Evolutionary conservation across 2,329 filamentous ascomycete species (phyloP).

Genomic region (Malbranchea cinnamomea): DNA sequence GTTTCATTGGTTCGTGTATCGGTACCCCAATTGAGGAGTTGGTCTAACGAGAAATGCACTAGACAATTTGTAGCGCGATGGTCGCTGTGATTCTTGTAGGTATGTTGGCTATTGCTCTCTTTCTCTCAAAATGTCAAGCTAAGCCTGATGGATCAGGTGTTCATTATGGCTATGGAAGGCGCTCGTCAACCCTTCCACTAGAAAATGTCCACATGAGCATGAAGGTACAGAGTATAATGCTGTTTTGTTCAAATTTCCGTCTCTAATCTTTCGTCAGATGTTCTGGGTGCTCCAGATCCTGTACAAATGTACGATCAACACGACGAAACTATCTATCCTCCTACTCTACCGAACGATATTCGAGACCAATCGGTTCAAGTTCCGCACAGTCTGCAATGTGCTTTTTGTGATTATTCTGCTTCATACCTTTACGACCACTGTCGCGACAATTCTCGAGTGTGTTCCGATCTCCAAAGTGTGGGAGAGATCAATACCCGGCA

Average conservation of each 20-base stretch:
- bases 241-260: conserved; percentile 1
- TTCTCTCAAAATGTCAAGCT: background rate
- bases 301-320: conserved; percentile 40
- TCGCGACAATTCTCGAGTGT: conserved; percentile 37
- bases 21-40: background rate
- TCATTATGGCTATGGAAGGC: conserved; percentile 17
- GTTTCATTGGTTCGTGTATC: conserved; percentile 13
- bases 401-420: conserved; percentile 29
- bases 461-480: conserved; percentile 33
- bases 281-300: conserved; percentile 39
- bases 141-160: conserved; percentile 10
- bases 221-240: conserved; percentile 11
- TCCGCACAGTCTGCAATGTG: conserved; percentile 29
- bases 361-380: conserved; percentile 32
- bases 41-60: background rate
- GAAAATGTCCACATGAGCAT: conserved; percentile 14
- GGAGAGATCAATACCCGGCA: conserved; percentile 26
- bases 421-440: conserved; percentile 33
- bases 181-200: conserved; percentile 9
- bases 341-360: conserved; percentile 42
- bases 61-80: conserved; percentile 16
- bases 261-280: conserved; percentile 18
- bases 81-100: conserved; percentile 14
- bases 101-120: conserved; percentile 4
- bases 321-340: conserved; percentile 39